phyloP scores from a whole-genome alignment of 148 eudicot genomes.

The Camellia lanceoleosa region DNA sequence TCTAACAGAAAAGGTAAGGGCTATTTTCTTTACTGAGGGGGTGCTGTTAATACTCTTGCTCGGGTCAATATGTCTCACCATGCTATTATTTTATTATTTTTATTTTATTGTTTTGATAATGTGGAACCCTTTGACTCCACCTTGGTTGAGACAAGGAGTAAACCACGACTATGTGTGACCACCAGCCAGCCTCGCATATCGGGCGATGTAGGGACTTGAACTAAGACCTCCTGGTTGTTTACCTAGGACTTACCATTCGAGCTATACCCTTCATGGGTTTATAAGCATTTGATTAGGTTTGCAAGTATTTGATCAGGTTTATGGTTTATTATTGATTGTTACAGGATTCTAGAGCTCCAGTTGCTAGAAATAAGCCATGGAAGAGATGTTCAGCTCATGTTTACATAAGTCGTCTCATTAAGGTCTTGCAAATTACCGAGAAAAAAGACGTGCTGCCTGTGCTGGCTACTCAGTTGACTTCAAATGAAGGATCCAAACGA shows the following conservation, averaged over 20 bases:
- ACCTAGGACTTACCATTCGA: too few species aligned
- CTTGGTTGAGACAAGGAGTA: too few species aligned
- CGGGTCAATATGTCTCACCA: background rate
- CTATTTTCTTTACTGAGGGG: background rate
- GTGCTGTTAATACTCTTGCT: background rate
- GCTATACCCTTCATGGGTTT: too few species aligned
- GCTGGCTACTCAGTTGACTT: slow-evolving; percentile 19
- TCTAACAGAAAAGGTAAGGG: slow-evolving; percentile 16
- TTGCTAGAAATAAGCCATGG: slow-evolving; percentile 36
- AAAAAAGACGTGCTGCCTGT: slow-evolving; percentile 25
- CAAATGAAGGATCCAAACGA: slow-evolving; percentile 17
- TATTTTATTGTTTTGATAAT: too few species aligned
- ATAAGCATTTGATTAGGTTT: too few species aligned
- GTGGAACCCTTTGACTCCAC: too few species aligned
- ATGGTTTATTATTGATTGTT: background rate
- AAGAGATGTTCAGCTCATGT: slow-evolving; percentile 65
- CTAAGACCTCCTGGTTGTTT: too few species aligned
- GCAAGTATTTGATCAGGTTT: too few species aligned
- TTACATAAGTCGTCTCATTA: slow-evolving; percentile 58
- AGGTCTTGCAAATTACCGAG: slow-evolving; percentile 43
- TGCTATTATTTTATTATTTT: background rate
- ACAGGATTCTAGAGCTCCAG: slow-evolving; percentile 34
- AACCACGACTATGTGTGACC: too few species aligned
- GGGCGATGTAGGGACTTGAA: too few species aligned
- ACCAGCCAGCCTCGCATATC: too few species aligned